phyloP scores from a whole-genome alignment of 2,329 filamentous ascomycete genomes.

The Trematosphaeria pertusa region DNA sequence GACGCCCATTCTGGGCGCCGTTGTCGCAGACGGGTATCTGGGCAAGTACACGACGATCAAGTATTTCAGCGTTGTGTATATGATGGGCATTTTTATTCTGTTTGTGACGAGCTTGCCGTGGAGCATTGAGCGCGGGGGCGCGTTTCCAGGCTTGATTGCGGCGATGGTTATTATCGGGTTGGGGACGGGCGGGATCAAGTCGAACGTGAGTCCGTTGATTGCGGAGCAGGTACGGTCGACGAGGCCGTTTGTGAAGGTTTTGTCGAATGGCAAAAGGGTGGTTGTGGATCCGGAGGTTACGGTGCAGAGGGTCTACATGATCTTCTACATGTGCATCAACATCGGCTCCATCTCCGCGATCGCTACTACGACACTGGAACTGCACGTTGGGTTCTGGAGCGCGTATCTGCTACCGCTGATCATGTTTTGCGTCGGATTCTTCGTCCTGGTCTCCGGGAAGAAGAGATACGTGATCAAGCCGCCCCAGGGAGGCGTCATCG shows the following conservation, averaged over 20 bases:
- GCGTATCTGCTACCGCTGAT: slow-evolving; percentile 69
- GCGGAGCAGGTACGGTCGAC: slow-evolving; percentile 56
- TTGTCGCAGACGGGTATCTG: slow-evolving; percentile 70
- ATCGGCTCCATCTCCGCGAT: slow-evolving; percentile 72
- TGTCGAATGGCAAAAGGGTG: slow-evolving; percentile 49
- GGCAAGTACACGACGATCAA: slow-evolving; percentile 75
- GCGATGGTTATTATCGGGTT: slow-evolving; percentile 74
- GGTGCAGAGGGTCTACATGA: slow-evolving; percentile 59
- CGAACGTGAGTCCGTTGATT: slow-evolving; percentile 68
- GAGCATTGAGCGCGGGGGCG: slow-evolving; percentile 65
- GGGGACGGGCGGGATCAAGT: slow-evolving; percentile 82
- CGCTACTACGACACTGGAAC: slow-evolving; percentile 73
- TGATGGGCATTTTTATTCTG: slow-evolving; percentile 71
- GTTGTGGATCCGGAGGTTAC: slow-evolving; percentile 56
- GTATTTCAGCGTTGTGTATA: slow-evolving; percentile 68
- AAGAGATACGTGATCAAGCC: slow-evolving; percentile 47
- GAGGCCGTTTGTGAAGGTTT: slow-evolving; percentile 48
- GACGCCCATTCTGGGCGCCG: slow-evolving; percentile 56
- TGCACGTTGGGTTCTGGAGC: slow-evolving; percentile 73
- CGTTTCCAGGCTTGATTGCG: slow-evolving; percentile 69
- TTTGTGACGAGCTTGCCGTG: slow-evolving; percentile 69
- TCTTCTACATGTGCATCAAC: slow-evolving; percentile 78
- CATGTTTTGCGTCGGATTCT: slow-evolving; percentile 70
- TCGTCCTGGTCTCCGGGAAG: slow-evolving; percentile 52
- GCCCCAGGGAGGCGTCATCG: slow-evolving; percentile 47